A percentile compares a stretch with the other conserved stretches of the same genome.
Conservation (phyloP, 2,329 filamentous ascomycete genomes). For the Fusarium pilosicola region DNA sequence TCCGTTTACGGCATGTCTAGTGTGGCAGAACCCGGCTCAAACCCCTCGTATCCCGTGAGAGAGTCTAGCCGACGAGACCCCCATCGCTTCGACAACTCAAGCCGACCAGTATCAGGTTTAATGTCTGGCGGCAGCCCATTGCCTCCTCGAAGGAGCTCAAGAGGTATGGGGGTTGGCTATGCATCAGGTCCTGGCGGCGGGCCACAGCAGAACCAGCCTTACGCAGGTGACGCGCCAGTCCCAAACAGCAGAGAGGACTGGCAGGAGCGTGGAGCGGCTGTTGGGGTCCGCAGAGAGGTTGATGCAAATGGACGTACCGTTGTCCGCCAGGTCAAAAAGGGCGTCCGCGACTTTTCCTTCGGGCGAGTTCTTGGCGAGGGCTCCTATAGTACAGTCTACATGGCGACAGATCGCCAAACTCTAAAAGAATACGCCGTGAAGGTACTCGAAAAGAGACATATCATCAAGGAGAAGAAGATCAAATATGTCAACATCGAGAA, state of each 20-base stretch:
- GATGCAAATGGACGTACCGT: constrained; percentile 87
- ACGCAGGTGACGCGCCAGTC: constrained; percentile 54
- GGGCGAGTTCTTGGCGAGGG: constrained; percentile 91
- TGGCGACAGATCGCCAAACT: constrained; percentile 92
- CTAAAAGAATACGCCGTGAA: constrained; percentile 98
- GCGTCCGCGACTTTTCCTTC: constrained; percentile 96
- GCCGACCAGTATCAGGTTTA: constrained; percentile 60
- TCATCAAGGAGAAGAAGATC: constrained; percentile 99
- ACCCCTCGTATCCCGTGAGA: constrained; percentile 62
- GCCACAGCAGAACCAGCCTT: constrained; percentile 33
- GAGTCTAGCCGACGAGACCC: constrained; percentile 74
- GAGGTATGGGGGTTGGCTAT: constrained; percentile 71
- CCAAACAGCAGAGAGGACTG: constrained; percentile 84
- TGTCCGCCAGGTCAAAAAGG: constrained; percentile 90
- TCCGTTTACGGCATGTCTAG: constrained; percentile 65
- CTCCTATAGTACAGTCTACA: constrained; percentile 95
- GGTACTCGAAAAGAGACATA: constrained; percentile 96
- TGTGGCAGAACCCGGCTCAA: constrained; percentile 71
- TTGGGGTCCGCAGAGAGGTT: constrained; percentile 82
- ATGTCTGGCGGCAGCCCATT: constrained; percentile 65
- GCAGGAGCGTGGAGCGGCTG: constrained; percentile 94
- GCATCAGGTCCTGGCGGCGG: constrained; percentile 45
- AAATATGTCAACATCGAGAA: constrained; percentile 99
- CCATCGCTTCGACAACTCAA: constrained; percentile 69
- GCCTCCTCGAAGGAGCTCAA: constrained; percentile 81